Evolutionary conservation across 768 basidiomycete species (phyloP).

Genomic region (Chalciporus pseudorubinellus): DNA sequence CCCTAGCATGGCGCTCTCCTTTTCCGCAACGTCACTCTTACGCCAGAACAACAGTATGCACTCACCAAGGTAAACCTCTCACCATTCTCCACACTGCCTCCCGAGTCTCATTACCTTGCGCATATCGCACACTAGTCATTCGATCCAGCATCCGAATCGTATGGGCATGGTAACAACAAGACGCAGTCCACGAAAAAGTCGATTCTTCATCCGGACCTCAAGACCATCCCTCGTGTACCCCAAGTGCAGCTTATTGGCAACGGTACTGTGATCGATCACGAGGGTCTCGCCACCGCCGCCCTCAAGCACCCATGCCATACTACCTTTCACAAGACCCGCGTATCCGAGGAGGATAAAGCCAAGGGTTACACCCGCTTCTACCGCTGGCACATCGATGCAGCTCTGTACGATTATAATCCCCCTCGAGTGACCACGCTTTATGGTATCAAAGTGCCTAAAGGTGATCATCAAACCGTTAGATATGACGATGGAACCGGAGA

Average conservation of each 20-base stretch:
- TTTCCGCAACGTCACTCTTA: constrained; percentile 65
- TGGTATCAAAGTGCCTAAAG: constrained; percentile 69
- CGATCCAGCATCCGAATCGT: constrained; percentile 58
- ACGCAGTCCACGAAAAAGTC: constrained; percentile 71
- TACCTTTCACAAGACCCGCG: constrained; percentile 80
- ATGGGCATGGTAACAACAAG: constrained; percentile 90
- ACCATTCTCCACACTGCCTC: not conserved
- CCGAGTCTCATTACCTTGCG: constrained; percentile 1
- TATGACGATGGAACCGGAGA: constrained; percentile 91
- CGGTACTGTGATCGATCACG: constrained; percentile 75
- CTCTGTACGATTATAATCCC: constrained; percentile 71
- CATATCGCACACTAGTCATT: constrained; percentile 56
- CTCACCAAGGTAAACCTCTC: constrained; percentile 66
- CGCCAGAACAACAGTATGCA: constrained; percentile 81
- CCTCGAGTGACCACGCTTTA: constrained; percentile 87
- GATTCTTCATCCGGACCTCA: constrained; percentile 85
- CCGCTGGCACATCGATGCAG: constrained; percentile 92
- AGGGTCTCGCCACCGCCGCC: constrained; percentile 72
- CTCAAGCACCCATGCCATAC: constrained; percentile 86
- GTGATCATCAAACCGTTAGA: constrained; percentile 57
- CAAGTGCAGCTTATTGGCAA: constrained; percentile 94
- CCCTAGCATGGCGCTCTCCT: constrained; percentile 67
- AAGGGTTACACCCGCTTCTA: constrained; percentile 86
- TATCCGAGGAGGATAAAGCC: constrained; percentile 71
- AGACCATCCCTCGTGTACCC: constrained; percentile 84